Percentiles rank a stretch among this genome's conserved stretches.
Conservation (phyloP, 306 rosid genomes). For the Glycyrrhiza uralensis region DNA sequence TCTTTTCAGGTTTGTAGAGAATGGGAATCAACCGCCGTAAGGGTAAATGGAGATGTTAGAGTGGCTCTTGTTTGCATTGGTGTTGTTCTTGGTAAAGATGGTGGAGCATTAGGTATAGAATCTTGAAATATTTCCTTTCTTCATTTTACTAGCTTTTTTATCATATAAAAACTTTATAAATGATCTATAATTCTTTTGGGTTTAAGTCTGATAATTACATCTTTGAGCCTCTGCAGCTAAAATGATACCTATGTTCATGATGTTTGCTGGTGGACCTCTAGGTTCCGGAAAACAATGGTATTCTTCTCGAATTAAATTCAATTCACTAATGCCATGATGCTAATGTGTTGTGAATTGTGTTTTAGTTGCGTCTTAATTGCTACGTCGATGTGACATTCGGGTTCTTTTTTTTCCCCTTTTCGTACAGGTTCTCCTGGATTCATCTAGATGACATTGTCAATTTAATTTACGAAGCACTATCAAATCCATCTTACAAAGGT, state of each 20-base stretch:
- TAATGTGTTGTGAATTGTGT: not conserved
- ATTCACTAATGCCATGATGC: slow-evolving; percentile 1
- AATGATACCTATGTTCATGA: slow-evolving; percentile 88
- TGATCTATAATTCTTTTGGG: not conserved
- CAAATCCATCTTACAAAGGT: slow-evolving; percentile 89
- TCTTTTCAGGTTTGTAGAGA: slow-evolving; percentile 85
- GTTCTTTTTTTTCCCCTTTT: not conserved
- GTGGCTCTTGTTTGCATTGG: slow-evolving; percentile 84
- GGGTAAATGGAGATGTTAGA: slow-evolving; percentile 74
- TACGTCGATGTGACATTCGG: not conserved
- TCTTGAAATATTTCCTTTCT: no score
- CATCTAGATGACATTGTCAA: slow-evolving; percentile 91
- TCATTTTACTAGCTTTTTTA: not conserved
- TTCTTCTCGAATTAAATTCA: not conserved
- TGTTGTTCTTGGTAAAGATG: slow-evolving; percentile 97
- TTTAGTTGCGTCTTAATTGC: not conserved
- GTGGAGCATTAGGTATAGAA: slow-evolving; percentile 99
- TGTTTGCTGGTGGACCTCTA: slow-evolving; percentile 98
- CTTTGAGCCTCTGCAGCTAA: slow-evolving; percentile 67
- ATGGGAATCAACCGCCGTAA: slow-evolving; percentile 85
- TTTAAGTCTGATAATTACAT: slow-evolving; percentile 19
- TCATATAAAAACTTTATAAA: not conserved
- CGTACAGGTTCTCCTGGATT: slow-evolving; percentile 96
- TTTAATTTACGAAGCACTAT: slow-evolving; percentile 82
- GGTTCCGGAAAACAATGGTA: slow-evolving; percentile 98